Evolutionary conservation across 2,329 filamentous ascomycete genomes (phyloP).

Genomic region (Penicillium sp.): DNA sequence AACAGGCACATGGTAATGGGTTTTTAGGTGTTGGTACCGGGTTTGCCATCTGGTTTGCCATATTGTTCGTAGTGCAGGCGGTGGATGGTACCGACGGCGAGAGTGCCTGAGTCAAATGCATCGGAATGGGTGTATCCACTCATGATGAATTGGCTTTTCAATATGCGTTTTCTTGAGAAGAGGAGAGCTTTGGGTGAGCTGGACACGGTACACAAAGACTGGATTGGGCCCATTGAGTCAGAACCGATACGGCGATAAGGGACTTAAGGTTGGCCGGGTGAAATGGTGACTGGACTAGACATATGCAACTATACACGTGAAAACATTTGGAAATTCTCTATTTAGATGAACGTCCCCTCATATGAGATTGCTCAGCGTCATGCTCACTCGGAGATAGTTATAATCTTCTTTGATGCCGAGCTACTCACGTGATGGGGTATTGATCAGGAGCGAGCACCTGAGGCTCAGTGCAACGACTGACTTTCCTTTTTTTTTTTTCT

Average conservation of each 20-base stretch:
- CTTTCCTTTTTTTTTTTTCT: too few species aligned
- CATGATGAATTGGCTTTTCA: not conserved
- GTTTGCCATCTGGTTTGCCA: slow-evolving; percentile 38
- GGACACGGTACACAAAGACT: not conserved
- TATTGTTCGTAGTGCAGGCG: slow-evolving; percentile 42
- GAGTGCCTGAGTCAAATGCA: slow-evolving; percentile 33
- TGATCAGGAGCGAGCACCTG: too few species aligned
- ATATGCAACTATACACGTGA: too few species aligned
- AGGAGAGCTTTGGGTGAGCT: not conserved
- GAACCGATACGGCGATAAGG: not conserved
- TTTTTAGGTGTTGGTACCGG: slow-evolving; percentile 27
- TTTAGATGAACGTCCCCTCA: too few species aligned
- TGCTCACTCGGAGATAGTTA: too few species aligned
- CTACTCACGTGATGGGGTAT: too few species aligned
- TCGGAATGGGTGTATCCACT: slow-evolving; percentile 33
- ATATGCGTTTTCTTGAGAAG: not conserved
- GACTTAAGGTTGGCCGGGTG: not conserved
- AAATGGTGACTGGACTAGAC: too few species aligned
- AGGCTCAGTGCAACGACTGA: too few species aligned
- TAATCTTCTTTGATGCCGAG: too few species aligned
- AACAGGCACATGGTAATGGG: not conserved
- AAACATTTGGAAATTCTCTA: too few species aligned
- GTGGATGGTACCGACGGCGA: slow-evolving; percentile 36
- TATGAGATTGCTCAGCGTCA: too few species aligned
- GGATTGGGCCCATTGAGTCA: not conserved